Base-by-base conservation (phyloP, 1,139 yeast genomes). In the Candida sanyaensis region DNA sequence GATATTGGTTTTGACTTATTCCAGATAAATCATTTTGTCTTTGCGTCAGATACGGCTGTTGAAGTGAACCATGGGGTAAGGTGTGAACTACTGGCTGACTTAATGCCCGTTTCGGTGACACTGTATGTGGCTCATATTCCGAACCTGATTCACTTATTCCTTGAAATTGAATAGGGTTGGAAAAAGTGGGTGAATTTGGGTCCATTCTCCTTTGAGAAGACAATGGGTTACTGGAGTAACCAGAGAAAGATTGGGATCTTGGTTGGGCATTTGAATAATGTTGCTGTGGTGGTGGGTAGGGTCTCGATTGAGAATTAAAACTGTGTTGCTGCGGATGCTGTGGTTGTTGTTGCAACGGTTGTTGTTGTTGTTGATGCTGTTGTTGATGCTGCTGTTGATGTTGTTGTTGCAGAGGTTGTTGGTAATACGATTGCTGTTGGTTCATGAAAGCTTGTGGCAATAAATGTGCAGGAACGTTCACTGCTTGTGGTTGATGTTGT, bases 381-480 rank as follows among this genome's bases (percentile, higher is more conserved):
- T 41, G 47, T 5, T 43, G 54, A 13, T 41, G 49, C 6, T 42
- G 50, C 21, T 49, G 45, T 27, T 46, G 50, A 3, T 21, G 45
- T 13, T 21, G 44, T 7, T 21, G 45, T 7, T 33, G n/a, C 29
- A 37, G 44, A 2, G 37, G 42, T 29, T 41, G 50, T 38, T 37
- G 50, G 28, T 49, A 44, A 9, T 41, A 47, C 4, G 36, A 46
- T n/a, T 45, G 50, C 28, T 41, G 54, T 42, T 52, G 55, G 12
- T 50, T 42, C 44, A 64, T 53, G 53, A 63, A 64, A 4, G 64
- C 62, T 55, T 60, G 71, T 2, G 76, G 76, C 43, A 71, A 55
- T 48, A 71, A 63, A 55, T 71, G 76, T 12, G 68, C 63, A 4
- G 76, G 76, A 34, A 71, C 36, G 36, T 53, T 53, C 17, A 53